Evolutionary conservation across 768 basidiomycete species (phyloP).

Genomic region (Phlebiopsis flavidoalba): DNA sequence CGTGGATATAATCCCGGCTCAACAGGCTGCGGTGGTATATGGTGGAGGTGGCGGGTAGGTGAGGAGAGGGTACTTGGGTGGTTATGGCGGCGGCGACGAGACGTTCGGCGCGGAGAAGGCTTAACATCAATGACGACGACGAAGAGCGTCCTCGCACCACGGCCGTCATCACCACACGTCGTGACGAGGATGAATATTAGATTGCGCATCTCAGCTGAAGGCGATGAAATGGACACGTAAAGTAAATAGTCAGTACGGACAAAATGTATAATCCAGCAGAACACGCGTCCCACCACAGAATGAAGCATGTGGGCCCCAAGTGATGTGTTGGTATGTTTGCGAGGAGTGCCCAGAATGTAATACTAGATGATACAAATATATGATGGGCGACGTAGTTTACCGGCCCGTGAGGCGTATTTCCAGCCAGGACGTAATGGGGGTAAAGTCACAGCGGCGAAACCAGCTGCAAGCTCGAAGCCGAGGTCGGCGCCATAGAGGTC

Average conservation of each 20-base stretch:
- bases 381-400: constrained; percentile 11
- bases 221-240: no score
- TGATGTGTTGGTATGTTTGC: not conserved
- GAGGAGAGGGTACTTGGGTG: not conserved
- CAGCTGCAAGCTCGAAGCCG: constrained; percentile 49
- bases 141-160: constrained; percentile 25
- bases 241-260: no score
- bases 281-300: not conserved
- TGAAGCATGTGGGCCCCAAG: not conserved
- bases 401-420: constrained; percentile 41
- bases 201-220: not conserved
- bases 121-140: constrained; percentile 34
- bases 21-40: not conserved
- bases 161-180: constrained; percentile 11
- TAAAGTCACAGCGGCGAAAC: constrained; percentile 41
- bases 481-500: constrained; percentile 43
- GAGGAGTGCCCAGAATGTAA: not conserved
- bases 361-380: not conserved
- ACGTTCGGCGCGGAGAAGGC: constrained; percentile 50
- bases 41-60: no score
- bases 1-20: not conserved
- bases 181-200: constrained; percentile 4
- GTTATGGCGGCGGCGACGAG: constrained; percentile 24
- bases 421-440: constrained; percentile 43
- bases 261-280: no score